phyloP scores from a whole-genome alignment of 345 rosid species.

The Salix viminalis region DNA sequence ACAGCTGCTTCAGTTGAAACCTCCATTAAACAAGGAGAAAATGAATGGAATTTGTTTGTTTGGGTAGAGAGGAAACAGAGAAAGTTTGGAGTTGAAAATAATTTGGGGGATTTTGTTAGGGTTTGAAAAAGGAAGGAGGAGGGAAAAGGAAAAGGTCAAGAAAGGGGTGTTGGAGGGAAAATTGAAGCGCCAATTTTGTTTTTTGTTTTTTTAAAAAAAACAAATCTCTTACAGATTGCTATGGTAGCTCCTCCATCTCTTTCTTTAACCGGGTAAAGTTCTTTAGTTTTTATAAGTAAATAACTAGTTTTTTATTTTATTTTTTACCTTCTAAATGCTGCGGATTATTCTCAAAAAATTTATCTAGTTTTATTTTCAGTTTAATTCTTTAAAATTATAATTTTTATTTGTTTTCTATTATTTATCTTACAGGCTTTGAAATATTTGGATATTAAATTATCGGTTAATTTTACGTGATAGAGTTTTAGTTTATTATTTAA shows the following conservation, averaged over 20 bases:
- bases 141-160: constrained; percentile 4
- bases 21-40: background rate
- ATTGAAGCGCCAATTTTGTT: background rate
- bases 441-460: too few species aligned
- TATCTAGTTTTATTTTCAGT: too few species aligned
- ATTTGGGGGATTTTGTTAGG: background rate
- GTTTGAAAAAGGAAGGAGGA: background rate
- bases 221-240: background rate
- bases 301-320: too few species aligned
- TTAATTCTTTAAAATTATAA: too few species aligned
- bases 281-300: too few species aligned
- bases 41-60: background rate
- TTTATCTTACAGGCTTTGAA: too few species aligned
- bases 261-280: too few species aligned
- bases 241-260: background rate
- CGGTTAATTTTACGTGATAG: too few species aligned
- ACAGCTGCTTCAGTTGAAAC: background rate
- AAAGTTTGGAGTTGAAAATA: background rate
- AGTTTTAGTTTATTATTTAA: too few species aligned
- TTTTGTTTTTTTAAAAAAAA: background rate
- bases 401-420: too few species aligned
- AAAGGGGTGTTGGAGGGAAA: constrained; percentile 2
- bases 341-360: too few species aligned
- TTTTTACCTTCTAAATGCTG: too few species aligned
- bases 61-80: background rate